Base-by-base conservation (phyloP, 2,329 filamentous ascomycete species). In the Epichloe glyceriae region DNA sequence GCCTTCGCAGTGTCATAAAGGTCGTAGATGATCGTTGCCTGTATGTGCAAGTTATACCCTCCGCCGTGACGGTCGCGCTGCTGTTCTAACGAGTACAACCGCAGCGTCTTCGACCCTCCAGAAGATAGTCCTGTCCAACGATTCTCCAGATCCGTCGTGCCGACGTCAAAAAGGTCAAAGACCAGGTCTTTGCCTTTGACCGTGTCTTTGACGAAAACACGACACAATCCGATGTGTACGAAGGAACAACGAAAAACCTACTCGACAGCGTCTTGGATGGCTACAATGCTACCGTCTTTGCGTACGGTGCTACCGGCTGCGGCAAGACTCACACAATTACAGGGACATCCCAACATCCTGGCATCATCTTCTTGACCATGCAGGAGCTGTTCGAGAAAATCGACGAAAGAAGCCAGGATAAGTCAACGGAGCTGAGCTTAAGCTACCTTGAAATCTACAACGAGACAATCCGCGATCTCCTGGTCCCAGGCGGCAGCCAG, bases 401-500 rank as follows among this genome's bases (percentile, higher is more conserved):
- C 58, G 73, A 76, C n/a, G 93, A 97, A 51, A 72, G 87, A 50
- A 84, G 83, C 55, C 82, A 86, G 52, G 89, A 95, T 54, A 97
- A 96, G 68, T 75, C 82, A 30, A 93, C 89, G 3, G 93, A 97
- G 61, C 74, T 98, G 50, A 88, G 90, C 0, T 79, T 98, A 15
- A 96, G 90, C 0, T 98, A 97, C 62, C 77, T 98, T 38, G 93
- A 98, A 65, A 98, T 98, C 56, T 98, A 98, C 75, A 98, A 98
- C 65, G 93, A 98, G 71, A 96, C 90, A 0, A 98, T 98, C 61
- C 87, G 93, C 49, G 93, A 98, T 70, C 71, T 98, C 61, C 75
- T 98, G 42, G 85, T 93, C n/a, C 85, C 88, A 0, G 85, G 85
- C 22, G 86, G 84, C 38, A 86, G 83, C 68, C 93, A 90, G 69